Evolutionary conservation across 148 eudicot species (phyloP).

Genomic region (Chenopodium formosanum): DNA sequence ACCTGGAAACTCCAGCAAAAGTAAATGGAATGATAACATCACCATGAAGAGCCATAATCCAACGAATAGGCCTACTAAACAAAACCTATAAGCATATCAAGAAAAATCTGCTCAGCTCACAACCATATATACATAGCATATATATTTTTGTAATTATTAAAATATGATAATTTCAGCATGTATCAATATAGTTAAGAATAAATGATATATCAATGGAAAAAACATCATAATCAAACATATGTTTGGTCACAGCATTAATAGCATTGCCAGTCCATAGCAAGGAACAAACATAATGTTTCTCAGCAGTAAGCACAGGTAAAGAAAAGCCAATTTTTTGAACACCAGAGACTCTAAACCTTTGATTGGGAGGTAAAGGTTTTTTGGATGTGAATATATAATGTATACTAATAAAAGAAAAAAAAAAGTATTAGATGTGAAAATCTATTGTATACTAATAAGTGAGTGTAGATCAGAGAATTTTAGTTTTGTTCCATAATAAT

Average conservation of each 20-base stretch:
- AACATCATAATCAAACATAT: neutral
- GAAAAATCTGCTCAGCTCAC: slow-evolving; percentile 6
- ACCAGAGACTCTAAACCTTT: neutral
- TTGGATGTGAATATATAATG: neutral
- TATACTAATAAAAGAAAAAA: neutral
- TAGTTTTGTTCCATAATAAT: no score
- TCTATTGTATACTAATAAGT: no score
- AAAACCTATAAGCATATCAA: slow-evolving; percentile 45
- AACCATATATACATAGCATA: neutral
- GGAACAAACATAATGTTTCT: neutral
- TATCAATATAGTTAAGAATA: neutral
- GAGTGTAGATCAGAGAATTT: no score
- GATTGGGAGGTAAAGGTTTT: neutral
- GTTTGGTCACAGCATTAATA: neutral
- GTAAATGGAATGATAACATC: slow-evolving; percentile 70
- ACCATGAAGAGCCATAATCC: slow-evolving; percentile 97
- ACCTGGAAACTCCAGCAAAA: slow-evolving; percentile 87
- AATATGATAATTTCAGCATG: neutral
- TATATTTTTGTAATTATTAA: neutral
- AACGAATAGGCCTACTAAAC: slow-evolving; percentile 95
- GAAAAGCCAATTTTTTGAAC: neutral
- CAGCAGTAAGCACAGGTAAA: neutral
- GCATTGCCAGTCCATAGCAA: neutral
- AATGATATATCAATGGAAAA: neutral
- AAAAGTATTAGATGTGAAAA: neutral